A percentile compares a stretch with the other conserved stretches of the same genome.
phyloP scores from a whole-genome alignment of 176 grass and related monocot genomes.

The Oryza brachyantha region DNA sequence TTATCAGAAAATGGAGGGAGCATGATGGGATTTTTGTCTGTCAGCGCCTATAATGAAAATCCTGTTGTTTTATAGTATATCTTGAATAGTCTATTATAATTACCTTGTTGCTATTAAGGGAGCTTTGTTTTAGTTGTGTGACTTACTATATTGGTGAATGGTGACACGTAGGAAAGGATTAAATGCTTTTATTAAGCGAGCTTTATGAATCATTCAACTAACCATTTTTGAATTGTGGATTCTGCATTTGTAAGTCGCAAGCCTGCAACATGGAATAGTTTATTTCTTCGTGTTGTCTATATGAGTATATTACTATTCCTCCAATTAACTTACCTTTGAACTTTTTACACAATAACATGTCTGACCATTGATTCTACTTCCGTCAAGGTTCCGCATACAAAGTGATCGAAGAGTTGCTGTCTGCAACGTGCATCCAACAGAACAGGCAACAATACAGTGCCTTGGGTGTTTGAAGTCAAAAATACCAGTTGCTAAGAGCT shows the following conservation, averaged over 20 bases:
- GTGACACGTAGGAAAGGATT: neutral
- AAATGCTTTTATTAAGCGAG: too few relatives aligned
- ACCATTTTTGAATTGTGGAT: neutral
- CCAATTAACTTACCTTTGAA: neutral
- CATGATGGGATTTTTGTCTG: neutral
- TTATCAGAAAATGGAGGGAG: neutral
- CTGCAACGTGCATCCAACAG: constrained; percentile 82
- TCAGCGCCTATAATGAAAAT: neutral
- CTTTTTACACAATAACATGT: constrained; percentile 7
- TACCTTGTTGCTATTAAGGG: neutral
- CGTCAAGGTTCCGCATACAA: constrained; percentile 79
- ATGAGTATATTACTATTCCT: neutral
- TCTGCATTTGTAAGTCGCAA: neutral
- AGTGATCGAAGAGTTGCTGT: constrained; percentile 59
- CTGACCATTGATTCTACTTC: constrained; percentile 9
- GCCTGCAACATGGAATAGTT: constrained; percentile 1
- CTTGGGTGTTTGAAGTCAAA: constrained; percentile 85
- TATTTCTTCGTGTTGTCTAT: neutral
- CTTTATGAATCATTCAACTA: neutral
- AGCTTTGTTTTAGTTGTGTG: neutral
- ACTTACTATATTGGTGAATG: neutral
- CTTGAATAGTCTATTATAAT: neutral
- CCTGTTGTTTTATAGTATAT: neutral
- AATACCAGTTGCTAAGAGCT: constrained; percentile 79
- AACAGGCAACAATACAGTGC: constrained; percentile 81